Conservation (phyloP, 495 filamentous ascomycete genomes). For the Annulohypoxylon bovei region DNA sequence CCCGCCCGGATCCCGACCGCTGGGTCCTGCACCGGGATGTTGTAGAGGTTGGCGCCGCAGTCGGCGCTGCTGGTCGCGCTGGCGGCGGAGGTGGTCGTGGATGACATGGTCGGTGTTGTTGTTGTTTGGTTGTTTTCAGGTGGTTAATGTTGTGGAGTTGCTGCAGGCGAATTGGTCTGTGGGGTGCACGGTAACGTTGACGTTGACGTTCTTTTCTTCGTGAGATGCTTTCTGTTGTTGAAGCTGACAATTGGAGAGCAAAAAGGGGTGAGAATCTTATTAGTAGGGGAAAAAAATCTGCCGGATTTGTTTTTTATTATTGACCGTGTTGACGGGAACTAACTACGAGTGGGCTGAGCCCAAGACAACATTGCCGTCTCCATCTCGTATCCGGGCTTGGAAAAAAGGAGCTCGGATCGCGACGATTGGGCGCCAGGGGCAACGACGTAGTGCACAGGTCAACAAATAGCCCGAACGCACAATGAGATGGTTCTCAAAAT, state of each 20-base stretch:
- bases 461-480: conserved; percentile 1
- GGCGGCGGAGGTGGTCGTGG: conserved; percentile 42
- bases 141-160: too few species aligned
- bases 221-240: neutral
- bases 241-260: neutral
- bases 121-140: neutral
- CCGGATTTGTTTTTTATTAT: conserved; percentile 7
- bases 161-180: neutral
- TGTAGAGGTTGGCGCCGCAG: conserved; percentile 49
- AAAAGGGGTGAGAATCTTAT: neutral
- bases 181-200: neutral
- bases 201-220: neutral
- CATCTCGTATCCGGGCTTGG: conserved; percentile 33
- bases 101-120: conserved; percentile 19
- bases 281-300: neutral
- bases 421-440: conserved; percentile 11
- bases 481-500: conserved; percentile 19
- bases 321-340: neutral
- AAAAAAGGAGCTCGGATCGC: neutral
- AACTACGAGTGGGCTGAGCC: conserved; percentile 12
- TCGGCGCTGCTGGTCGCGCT: conserved; percentile 36
- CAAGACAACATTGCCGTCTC: neutral
- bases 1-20: conserved; percentile 53
- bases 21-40: conserved; percentile 55
- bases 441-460: conserved; percentile 24